Conservation (phyloP, 73 alveolate genomes). For the Symbiodinium pilosum region DNA sequence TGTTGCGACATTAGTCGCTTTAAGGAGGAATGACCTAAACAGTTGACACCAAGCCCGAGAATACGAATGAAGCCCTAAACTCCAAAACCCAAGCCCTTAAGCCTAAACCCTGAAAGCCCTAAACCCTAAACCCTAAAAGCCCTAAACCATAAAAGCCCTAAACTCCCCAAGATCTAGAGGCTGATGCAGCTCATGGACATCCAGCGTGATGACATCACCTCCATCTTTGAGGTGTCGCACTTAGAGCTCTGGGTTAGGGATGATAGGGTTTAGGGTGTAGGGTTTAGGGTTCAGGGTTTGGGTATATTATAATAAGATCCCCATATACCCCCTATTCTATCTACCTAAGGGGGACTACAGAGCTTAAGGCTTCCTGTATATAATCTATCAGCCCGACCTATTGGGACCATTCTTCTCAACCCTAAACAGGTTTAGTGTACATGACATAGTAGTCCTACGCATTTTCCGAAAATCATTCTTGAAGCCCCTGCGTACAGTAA, state of each 20-base stretch:
- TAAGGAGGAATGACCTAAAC: neutral
- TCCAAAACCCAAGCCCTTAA: neutral
- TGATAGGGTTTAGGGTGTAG: neutral
- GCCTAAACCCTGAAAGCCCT: neutral
- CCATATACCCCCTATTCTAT: no score
- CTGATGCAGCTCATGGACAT: conserved; percentile 13
- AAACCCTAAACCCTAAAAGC: neutral
- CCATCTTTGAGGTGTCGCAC: neutral
- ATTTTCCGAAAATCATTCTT: no score
- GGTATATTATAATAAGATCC: no score
- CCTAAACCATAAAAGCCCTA: neutral
- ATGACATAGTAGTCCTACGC: no score
- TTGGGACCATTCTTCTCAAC: no score
- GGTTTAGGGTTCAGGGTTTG: neutral
- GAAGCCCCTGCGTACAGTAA: no score
- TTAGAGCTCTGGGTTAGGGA: neutral
- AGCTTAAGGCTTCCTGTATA: no score
- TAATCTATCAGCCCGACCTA: no score
- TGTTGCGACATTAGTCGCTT: neutral
- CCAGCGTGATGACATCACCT: conserved; percentile 3
- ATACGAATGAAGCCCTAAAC: no score
- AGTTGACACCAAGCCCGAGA: no score
- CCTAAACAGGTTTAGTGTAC: no score
- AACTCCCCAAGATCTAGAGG: neutral
- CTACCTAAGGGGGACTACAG: no score